Evolutionary conservation across 202 grass and related monocot genomes (phyloP), one percentile per base, ranked within the genome.

Genomic region (Setaria italica): DNA sequence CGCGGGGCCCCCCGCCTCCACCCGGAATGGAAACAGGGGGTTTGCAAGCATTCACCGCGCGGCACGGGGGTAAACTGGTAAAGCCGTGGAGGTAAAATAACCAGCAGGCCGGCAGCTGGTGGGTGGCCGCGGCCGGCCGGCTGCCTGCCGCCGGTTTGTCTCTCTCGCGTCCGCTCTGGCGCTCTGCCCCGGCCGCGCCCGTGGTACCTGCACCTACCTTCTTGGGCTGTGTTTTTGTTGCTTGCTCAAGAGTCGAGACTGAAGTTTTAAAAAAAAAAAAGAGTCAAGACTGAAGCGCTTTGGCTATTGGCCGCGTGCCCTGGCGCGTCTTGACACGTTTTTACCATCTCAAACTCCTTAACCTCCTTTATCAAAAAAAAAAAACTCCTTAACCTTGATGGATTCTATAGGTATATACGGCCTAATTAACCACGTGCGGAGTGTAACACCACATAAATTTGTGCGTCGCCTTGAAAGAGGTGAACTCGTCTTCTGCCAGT

Each of bases 91-190:
- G 20, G 20, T 25, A 59, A 21, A 59, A 21, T 6, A n/a, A 25
- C 56, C 14, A 7, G 53, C 58, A 25, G 55, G 55, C 11, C 20
- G 7, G n/a, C n/a, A 30, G 58, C 58, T 4, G 58, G 58, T 12
- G 58, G 58, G 21, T 62, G 21, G 21, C n/a, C 57, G n/a, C 56
- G 20, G 56, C 54, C 58, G 58, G 57, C 17, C 54, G n/a, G 57
- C 59, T 32, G 11, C 25, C 59, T 62, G 59, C 59, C 59, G 59
- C 59, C 59, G 59, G 25, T 62, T 62, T 62, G 59, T 62, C 59
- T 62, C 58, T 29, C 59, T 30, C 59, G 59, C 25, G 59, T 29
- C 59, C 59, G 59, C 59, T 57, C 20, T 25, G 7, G 20, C 7
- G 8, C 39, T 41, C 9, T 9, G 19, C 56, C 11, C n/a, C 57